Base-by-base conservation (phyloP, 331 rosid genomes). In the Quercus tomentella region DNA sequence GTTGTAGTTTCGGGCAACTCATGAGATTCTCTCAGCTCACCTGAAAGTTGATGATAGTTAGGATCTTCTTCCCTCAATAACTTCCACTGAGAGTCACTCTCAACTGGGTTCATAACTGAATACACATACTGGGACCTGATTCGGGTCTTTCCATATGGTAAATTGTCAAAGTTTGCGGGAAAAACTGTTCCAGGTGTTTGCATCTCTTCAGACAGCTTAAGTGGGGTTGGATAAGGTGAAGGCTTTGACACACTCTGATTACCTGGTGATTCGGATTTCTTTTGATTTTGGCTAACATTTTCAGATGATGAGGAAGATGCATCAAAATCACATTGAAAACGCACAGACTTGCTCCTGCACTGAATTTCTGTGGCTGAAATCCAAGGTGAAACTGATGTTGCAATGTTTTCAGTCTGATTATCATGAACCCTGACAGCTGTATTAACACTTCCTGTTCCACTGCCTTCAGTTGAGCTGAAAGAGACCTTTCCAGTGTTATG, bases 171-270 rank as follows among this genome's bases (percentile, higher is more conserved):
- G 81, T 92, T 81, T 77, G 92, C 77, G 12, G 98, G 98, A 62
- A 84, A 93, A 76, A 86, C 91, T 12, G 99, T 96, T 84, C 99
- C 99, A 28, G 99, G 98, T 33, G 98, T 96, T 88, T 93, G 97
- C 94, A 96, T 89, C 79, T 90, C 95, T 1, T 88, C 97, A 78
- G 89, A 90, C 43, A 93, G 89, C 84, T 90, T 91, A 85, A 81
- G 75, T 8, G 98, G 99, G 33, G 98, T 96, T 66, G 97, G 93
- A 86, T 86, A 86, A 57, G 93, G 94, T 56, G 89, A 89, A 76
- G 49, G 70, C 85, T 81, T 89, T 58, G 79, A 65, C 66, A 86
- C 79, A 85, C 87, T 88, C 77, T 83, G 89, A 78, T 88, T 84
- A 81, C 82, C 84, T 12, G 87, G 85, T 67, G 87, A 81, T 79